Percentiles rank a stretch among this genome's conserved stretches.
Evolutionary conservation across 108 stramenopile genomes (phyloP).

Genomic region (Nitzschia sp.): DNA sequence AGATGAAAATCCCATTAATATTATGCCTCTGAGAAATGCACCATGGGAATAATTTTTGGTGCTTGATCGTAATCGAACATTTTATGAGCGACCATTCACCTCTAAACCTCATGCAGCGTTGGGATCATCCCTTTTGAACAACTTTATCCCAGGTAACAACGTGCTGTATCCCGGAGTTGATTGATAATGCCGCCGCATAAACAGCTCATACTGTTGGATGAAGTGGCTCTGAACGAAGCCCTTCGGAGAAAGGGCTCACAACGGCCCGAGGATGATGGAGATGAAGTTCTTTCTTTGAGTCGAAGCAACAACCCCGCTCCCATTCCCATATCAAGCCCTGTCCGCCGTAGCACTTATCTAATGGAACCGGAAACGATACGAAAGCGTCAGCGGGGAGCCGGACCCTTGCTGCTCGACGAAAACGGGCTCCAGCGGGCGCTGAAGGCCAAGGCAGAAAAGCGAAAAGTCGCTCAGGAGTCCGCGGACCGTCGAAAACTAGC

Average conservation of each 20-base stretch:
- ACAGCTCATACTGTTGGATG: slow-evolving; percentile 5
- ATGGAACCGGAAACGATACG: neutral
- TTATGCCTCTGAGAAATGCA: too few species aligned
- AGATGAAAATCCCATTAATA: too few species aligned
- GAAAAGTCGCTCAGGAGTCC: neutral
- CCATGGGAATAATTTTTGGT: too few species aligned
- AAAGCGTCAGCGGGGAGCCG: neutral
- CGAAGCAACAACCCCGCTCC: neutral
- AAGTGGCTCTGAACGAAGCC: neutral
- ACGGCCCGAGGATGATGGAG: neutral
- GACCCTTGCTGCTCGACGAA: slow-evolving; percentile 8
- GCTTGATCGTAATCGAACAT: too few species aligned
- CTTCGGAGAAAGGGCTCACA: neutral
- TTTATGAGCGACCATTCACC: too few species aligned
- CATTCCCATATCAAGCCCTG: neutral
- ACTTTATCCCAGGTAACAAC: too few species aligned
- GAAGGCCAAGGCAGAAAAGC: slow-evolving; percentile 6
- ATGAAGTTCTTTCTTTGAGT: neutral
- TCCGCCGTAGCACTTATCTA: neutral
- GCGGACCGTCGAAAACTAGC: neutral
- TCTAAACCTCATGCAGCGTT: too few species aligned
- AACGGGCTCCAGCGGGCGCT: neutral
- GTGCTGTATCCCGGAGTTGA: too few species aligned
- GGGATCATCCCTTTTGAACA: too few species aligned
- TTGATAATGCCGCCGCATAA: slow-evolving; percentile 10